Evolutionary conservation across 176 grass and related monocot genomes (phyloP).

Genomic region (Oryza officinalis): DNA sequence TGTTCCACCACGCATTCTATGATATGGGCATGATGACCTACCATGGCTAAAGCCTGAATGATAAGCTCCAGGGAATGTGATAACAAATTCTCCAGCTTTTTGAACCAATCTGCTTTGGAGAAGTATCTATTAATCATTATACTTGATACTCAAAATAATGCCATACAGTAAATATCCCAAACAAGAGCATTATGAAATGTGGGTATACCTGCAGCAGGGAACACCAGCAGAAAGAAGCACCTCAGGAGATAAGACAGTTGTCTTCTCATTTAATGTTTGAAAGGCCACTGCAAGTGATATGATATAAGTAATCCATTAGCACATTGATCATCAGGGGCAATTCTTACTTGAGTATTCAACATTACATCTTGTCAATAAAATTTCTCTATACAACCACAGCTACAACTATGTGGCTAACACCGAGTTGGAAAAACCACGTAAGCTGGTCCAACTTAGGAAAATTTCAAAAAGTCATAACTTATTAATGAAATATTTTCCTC

Average conservation of each 20-base stretch:
- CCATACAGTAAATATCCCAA: slow-evolving; percentile 27
- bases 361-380: slow-evolving; percentile 5
- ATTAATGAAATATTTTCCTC: neutral
- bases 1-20: neutral
- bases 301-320: slow-evolving; percentile 40
- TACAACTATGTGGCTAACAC: slow-evolving; percentile 16
- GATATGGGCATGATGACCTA: slow-evolving; percentile 49
- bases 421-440: slow-evolving; percentile 3
- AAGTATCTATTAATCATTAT: slow-evolving; percentile 62
- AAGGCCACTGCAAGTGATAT: slow-evolving; percentile 76
- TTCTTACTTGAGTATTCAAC: slow-evolving; percentile 1
- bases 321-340: slow-evolving; percentile 23
- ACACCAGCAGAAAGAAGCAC: slow-evolving; percentile 85
- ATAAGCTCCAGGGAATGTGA: slow-evolving; percentile 99
- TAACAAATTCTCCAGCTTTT: slow-evolving; percentile 98
- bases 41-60: slow-evolving; percentile 98
- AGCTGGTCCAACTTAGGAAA: slow-evolving; percentile 4
- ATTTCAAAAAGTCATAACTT: neutral
- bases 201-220: slow-evolving; percentile 93
- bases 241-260: slow-evolving; percentile 94
- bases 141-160: slow-evolving; percentile 54
- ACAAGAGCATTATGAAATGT: slow-evolving; percentile 38
- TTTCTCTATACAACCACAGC: neutral
- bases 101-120: slow-evolving; percentile 94
- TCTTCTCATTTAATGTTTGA: slow-evolving; percentile 91